Conservation (phyloP, 768 basidiomycete species). For the Suillus sp. region DNA sequence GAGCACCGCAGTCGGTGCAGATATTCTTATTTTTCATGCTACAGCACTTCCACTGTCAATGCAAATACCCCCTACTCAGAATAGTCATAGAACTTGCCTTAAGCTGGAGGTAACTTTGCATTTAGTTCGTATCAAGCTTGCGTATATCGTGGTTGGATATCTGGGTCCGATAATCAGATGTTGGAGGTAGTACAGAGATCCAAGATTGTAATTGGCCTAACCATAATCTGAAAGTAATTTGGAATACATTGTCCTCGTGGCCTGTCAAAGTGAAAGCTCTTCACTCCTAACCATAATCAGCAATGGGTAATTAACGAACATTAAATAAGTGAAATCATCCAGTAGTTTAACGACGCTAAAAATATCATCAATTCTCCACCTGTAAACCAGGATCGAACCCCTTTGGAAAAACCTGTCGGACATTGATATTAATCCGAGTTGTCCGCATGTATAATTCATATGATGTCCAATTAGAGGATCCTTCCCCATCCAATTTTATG, state of each 20-base stretch:
- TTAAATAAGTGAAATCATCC: neutral
- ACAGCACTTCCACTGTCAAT: neutral
- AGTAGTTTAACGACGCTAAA: neutral
- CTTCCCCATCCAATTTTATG: constrained; percentile 23
- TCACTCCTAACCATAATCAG: constrained; percentile 1
- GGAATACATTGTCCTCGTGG: constrained; percentile 13
- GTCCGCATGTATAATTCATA: constrained; percentile 66
- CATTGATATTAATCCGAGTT: constrained; percentile 88
- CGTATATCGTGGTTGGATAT: neutral
- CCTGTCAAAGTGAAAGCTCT: constrained; percentile 4
- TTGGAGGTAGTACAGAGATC: neutral
- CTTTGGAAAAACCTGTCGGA: constrained; percentile 84
- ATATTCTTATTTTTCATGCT: neutral
- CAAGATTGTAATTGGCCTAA: neutral
- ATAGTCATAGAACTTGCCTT: neutral
- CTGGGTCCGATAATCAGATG: neutral
- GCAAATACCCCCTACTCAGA: neutral
- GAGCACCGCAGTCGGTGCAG: neutral
- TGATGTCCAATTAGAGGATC: constrained; percentile 51
- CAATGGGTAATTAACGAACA: neutral
- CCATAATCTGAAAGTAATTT: constrained; percentile 2
- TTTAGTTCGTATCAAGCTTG: neutral
- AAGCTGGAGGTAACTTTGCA: neutral
- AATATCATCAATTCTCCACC: neutral
- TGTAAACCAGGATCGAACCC: constrained; percentile 48